Conservation (phyloP, 1,284 basidiomycete genomes). For the Malassezia arunalokei region DNA sequence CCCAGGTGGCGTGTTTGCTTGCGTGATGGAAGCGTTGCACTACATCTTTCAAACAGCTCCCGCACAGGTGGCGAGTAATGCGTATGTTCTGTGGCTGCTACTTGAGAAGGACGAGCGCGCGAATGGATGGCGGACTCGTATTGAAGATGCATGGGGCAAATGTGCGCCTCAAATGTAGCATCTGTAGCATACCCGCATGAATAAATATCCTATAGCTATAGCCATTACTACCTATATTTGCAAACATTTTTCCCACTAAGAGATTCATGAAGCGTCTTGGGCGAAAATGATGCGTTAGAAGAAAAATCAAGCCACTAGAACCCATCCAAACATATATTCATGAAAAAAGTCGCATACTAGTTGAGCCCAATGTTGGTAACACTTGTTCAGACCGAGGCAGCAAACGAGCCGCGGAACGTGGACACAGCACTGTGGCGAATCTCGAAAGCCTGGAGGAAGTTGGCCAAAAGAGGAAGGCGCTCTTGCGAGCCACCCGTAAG, state of each 20-base stretch:
- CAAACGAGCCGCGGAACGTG: slow-evolving; percentile 3
- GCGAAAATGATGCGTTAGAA: too few relatives aligned
- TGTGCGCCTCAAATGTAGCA: too few relatives aligned
- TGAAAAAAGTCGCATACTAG: too few relatives aligned
- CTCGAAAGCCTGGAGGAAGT: slow-evolving; percentile 5
- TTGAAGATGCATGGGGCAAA: too few relatives aligned
- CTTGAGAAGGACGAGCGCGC: not conserved
- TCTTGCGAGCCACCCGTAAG: not conserved
- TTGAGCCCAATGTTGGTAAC: too few relatives aligned
- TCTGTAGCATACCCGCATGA: too few relatives aligned
- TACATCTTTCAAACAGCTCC: slow-evolving; percentile 1
- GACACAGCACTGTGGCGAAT: slow-evolving; percentile 8
- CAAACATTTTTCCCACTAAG: too few relatives aligned
- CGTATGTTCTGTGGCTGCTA: not conserved
- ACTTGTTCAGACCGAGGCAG: slow-evolving; percentile 4
- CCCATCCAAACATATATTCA: too few relatives aligned
- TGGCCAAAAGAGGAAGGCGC: slow-evolving; percentile 10
- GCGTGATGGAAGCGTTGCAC: not conserved
- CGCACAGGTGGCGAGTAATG: slow-evolving; percentile 4
- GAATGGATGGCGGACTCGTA: not conserved
- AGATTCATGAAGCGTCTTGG: too few relatives aligned
- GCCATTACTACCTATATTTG: too few relatives aligned
- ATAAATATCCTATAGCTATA: too few relatives aligned
- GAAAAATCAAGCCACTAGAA: too few relatives aligned
- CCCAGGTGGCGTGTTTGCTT: not conserved